These are phyloP conservation scores for Gypsophila paniculata DNA, from an alignment of 179 eudicot species.

Conservation along the genomic window DNA sequence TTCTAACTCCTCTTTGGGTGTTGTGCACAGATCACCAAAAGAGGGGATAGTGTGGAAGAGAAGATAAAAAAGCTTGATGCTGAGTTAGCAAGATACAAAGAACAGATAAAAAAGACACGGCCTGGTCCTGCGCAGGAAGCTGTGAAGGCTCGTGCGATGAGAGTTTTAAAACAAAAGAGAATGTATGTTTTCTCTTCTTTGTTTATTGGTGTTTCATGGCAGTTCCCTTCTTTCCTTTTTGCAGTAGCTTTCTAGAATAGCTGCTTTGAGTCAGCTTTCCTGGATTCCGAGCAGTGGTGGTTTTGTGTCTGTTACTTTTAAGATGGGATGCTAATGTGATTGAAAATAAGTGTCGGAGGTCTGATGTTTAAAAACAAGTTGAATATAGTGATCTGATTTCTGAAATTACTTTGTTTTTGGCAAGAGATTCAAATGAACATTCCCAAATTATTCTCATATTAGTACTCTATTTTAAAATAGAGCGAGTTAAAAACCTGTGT, in stretches of 20 bases:
- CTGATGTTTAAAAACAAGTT: too few relatives aligned
- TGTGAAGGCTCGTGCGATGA: conserved; percentile 93
- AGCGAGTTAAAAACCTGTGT: background rate
- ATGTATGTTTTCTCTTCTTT: conserved; percentile 47
- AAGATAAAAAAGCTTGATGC: conserved; percentile 70
- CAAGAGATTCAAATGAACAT: background rate
- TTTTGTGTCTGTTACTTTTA: too few relatives aligned
- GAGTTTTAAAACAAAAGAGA: conserved; percentile 80
- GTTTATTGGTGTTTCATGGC: background rate
- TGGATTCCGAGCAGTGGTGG: background rate
- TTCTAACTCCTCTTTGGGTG: background rate
- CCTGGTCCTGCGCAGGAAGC: conserved; percentile 98
- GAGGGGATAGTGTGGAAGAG: conserved; percentile 85
- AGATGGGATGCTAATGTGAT: too few relatives aligned
- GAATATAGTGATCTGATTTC: too few relatives aligned
- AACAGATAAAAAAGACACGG: conserved; percentile 83
- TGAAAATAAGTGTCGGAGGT: too few relatives aligned
- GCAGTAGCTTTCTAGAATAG: background rate
- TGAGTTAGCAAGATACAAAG: conserved; percentile 76
- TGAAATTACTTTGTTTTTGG: background rate
- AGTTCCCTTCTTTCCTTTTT: background rate
- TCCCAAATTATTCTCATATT: background rate
- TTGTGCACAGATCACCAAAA: conserved; percentile 61
- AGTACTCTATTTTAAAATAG: background rate
- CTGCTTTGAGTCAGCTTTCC: background rate